These are phyloP conservation scores for Fusarium sp. DNA, from an alignment of 2,329 filamentous ascomycete genomes.

Conservation along the genomic window DNA sequence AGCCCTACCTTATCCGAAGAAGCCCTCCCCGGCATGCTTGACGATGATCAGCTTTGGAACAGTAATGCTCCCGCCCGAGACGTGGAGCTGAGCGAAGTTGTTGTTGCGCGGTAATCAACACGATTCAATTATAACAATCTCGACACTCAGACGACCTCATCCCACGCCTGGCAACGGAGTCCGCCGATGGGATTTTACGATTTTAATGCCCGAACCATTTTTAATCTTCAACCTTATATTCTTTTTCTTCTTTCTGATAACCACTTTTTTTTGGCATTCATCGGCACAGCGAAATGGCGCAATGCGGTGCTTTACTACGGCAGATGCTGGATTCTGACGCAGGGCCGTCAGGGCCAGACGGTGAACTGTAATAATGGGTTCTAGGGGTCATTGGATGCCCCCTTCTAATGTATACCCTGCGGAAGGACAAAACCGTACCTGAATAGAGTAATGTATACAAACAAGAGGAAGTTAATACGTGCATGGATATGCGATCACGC, in stretches of 20 bases:
- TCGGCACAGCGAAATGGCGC: constrained; percentile 56
- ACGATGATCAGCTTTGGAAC: constrained; percentile 49
- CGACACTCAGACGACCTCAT: constrained; percentile 24
- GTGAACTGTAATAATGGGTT: constrained; percentile 45
- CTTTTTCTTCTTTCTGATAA: constrained; percentile 38
- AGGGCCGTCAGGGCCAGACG: constrained; percentile 44
- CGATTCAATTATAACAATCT: constrained; percentile 4
- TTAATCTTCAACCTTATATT: constrained; percentile 49
- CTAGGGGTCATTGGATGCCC: constrained; percentile 24
- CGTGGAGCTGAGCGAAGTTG: constrained; percentile 59
- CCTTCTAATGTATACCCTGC: constrained; percentile 47
- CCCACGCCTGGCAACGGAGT: constrained; percentile 19
- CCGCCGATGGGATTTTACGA: constrained; percentile 39
- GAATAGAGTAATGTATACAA: constrained; percentile 57
- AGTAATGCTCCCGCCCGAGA: constrained; percentile 50
- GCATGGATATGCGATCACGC: constrained; percentile 44
- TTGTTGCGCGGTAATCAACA: constrained; percentile 52
- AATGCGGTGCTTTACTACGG: constrained; percentile 48
- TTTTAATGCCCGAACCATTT: constrained; percentile 47
- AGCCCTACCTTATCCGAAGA: constrained; percentile 62
- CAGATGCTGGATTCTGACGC: constrained; percentile 45
- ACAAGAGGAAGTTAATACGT: constrained; percentile 51
- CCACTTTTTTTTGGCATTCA: constrained; percentile 53
- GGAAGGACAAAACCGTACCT: constrained; percentile 42
- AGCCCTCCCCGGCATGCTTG: constrained; percentile 49